Evolutionary conservation across 2,329 filamentous ascomycete genomes (phyloP).

Genomic region (Trichoderma guizhouense): DNA sequence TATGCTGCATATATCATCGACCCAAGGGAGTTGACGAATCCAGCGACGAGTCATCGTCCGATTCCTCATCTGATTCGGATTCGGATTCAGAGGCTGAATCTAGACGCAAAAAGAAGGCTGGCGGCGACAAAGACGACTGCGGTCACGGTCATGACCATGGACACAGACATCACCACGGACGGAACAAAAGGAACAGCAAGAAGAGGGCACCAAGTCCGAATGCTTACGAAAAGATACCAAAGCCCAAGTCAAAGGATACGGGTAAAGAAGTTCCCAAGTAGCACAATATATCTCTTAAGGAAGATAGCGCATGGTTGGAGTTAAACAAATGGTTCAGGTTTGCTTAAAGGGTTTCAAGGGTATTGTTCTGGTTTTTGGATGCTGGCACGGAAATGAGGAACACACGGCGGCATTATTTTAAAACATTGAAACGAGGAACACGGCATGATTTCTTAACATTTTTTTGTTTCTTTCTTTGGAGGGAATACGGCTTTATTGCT

Average conservation of each 20-base stretch:
- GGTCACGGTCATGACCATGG: conserved; percentile 35
- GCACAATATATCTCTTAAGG: too few relatives aligned
- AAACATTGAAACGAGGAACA: not conserved
- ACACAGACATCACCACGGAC: conserved; percentile 24
- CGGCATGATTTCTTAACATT: not conserved
- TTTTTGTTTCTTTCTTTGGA: not conserved
- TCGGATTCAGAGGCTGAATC: conserved; percentile 47
- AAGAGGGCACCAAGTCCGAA: conserved; percentile 66
- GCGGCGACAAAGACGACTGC: conserved; percentile 28
- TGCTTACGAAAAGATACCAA: conserved; percentile 73
- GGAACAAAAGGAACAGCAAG: conserved; percentile 27
- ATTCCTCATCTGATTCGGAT: conserved; percentile 47
- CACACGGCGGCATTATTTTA: not conserved
- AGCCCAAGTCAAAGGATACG: conserved; percentile 36
- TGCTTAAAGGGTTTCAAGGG: not conserved
- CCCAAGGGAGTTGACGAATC: conserved; percentile 79
- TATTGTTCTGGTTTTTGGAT: not conserved
- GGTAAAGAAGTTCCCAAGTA: not conserved
- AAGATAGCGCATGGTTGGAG: not conserved
- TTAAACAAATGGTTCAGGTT: not conserved
- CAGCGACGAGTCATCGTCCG: conserved; percentile 58
- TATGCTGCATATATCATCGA: conserved; percentile 99
- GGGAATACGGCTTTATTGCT: not conserved
- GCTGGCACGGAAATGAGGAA: not conserved
- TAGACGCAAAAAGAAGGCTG: conserved; percentile 40